Evolutionary conservation across 495 filamentous ascomycete genomes (phyloP), one percentile per base, ranked within the genome.

Genomic region (Patellaria atrata): DNA sequence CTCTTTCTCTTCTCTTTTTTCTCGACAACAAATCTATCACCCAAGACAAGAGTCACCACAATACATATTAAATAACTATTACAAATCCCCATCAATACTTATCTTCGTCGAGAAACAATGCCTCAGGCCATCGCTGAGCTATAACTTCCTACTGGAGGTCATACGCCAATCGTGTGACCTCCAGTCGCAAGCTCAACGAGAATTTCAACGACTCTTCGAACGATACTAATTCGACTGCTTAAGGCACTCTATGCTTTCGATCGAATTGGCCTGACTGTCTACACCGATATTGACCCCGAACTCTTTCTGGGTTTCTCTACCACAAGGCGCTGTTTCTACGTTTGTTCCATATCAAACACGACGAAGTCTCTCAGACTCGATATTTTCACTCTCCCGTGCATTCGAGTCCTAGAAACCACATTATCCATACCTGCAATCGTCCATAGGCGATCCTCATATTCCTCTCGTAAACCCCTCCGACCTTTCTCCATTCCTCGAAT

Each of bases 51-150:
- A 77, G 73, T 63, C 63, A 58, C 61, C 71, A 68, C 32, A 48
- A 30, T 42, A 23, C 47, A 26, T 26, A 26, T 30, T n/a, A 15
- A 39, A 22, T 28, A 17, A 41, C 24, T 27, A 29, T 26, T 18
- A 47, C 27, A 50, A 40, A 45, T 52, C 43, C 48, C 51, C 57
- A 55, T 59, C 42, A 57, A 56, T 50, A 46, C 50, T 54, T 39
- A 43, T 57, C 38, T 80, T 78, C 73, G 82, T 91, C 81, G 73
- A 82, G 67, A 71, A n/a, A 72, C 66, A 64, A 76, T 75, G 75
- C 79, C 76, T 61, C 70, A 79, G 79, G 79, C 79, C 63, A 70
- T 82, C 79, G 80, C 74, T 83, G 80, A 78, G 80, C 82, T 91
- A 79, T 91, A 81, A 84, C 81, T 61, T 64, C 63, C 72, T 77